Base-by-base conservation (phyloP, 2,329 filamentous ascomycete species). In the Colletotrichum nymphaeae region DNA sequence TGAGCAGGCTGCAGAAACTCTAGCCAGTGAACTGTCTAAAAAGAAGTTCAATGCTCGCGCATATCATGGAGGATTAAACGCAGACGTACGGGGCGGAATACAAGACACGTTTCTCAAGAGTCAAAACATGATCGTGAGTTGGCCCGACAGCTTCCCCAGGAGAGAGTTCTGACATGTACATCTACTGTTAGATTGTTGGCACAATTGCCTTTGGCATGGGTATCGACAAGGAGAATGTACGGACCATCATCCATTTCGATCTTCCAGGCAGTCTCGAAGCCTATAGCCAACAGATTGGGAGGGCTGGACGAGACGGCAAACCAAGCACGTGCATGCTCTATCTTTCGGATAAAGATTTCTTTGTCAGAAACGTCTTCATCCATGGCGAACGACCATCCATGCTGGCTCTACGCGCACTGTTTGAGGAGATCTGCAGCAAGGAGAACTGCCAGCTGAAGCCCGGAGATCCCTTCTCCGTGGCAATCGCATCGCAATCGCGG, bases 171-270 rank as follows among this genome's bases (percentile, higher is more conserved):
- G 19, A 70, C 9, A 8, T 5, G 3, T 0, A 6, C 1, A 42
- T 22, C 5, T 53, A 6, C 35, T 53, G n/a, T 1, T 11, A 75
- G 74, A 84, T 88, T 14, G 85, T 88, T 22, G 88, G 88, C 3
- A 90, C 88, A 0, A 90, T 90, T 53, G 89, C 89, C 1, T 90
- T 90, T 63, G 89, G 88, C 0, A 90, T 90, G 88, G 89, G 89
- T 0, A 89, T 90, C 22, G 88, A 90, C 77, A 90, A 90, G 73
- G 73, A 79, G 42, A 83, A 88, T 62, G 89, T 90, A 53, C 84
- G 88, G 7, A 89, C 88, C 69, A 84, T 90, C 42, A 76, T 90
- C 11, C 88, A 90, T 73, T 89, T 84, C 75, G 86, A 88, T 63
- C 78, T 89, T 3, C 82, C 88, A 0, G 84, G 81, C 67, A 88